Evolutionary conservation across 768 basidiomycete species (phyloP), one percentile per base, ranked within the genome.

Genomic region (Trametes cingulata): DNA sequence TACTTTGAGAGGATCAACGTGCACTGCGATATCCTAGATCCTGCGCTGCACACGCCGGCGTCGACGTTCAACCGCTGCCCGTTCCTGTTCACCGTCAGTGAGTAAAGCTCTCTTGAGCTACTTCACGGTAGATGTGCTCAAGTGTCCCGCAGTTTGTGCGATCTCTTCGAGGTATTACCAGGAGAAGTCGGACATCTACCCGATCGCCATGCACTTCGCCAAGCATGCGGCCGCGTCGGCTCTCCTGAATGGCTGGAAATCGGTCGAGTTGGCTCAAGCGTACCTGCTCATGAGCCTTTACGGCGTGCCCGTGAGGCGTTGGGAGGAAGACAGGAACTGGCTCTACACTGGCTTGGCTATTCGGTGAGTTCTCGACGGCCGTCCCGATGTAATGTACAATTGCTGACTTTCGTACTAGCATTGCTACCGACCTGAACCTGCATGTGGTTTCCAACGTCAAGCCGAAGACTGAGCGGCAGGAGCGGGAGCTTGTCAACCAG

Each of bases 281-380:
- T 97, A 95, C 67, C 86, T 97, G 48, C 78, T 97, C 52, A 87
- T 93, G 88, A 88, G 86, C 63, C 81, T 88, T 48, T 92, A 90
- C 67, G 84, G 85, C 45, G 87, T 91, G 1, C 91, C 90, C 3
- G 91, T 90, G 1, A 82, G 86, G 22, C 75, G 85, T 42, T 96
- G 93, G 88, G 93, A 95, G 67, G 92, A 95, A 66, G 93, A 95
- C 69, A 80, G 92, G 27, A 91, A 90, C 57, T 95, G 93, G 91
- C 72, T 95, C 48, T 92, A 93, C 68, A 89, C 91, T 4, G 93
- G 93, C 20, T 83, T 94, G 61, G 93, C 92, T 1, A 88, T 93
- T 35, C 86, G 91, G 85, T 89, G 52, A 37, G 63, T 20, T n/a
- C n/a, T n/a, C n/a, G n/a, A n/a, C n/a, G n/a, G n/a, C n/a, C n/a